Conservation (phyloP, 2,329 filamentous ascomycete genomes). For the Trematosphaeria pertusa region DNA sequence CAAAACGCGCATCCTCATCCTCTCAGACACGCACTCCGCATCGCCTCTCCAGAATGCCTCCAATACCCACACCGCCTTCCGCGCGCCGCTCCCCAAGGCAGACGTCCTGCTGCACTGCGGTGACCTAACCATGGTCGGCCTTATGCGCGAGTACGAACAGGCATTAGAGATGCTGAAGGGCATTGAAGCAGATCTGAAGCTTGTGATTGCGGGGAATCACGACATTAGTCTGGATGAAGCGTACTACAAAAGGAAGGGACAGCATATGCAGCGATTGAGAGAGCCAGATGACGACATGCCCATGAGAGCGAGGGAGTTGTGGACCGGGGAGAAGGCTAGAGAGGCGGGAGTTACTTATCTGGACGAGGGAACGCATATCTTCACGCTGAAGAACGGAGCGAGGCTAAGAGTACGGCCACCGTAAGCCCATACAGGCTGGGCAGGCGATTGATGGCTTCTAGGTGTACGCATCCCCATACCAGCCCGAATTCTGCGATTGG, state of each 20-base stretch:
- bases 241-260: slow-evolving; percentile 50
- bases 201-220: slow-evolving; percentile 70
- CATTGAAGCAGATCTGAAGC: slow-evolving; percentile 63
- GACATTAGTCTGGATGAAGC: slow-evolving; percentile 63
- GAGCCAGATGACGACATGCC: slow-evolving; percentile 26
- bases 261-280: slow-evolving; percentile 32
- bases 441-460: slow-evolving; percentile 6
- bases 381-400: slow-evolving; percentile 58
- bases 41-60: slow-evolving; percentile 15
- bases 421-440: background rate
- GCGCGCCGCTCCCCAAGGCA: slow-evolving; percentile 55
- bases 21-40: slow-evolving; percentile 53
- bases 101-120: slow-evolving; percentile 66
- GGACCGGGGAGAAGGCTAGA: slow-evolving; percentile 53
- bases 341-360: slow-evolving; percentile 60
- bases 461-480: slow-evolving; percentile 62
- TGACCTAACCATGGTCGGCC: slow-evolving; percentile 63
- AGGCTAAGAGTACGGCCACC: slow-evolving; percentile 48
- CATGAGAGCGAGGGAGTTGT: slow-evolving; percentile 52
- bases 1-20: slow-evolving; percentile 52
- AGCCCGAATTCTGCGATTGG: slow-evolving; percentile 63
- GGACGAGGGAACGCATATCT: slow-evolving; percentile 60
- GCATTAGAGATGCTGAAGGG: slow-evolving; percentile 56
- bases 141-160: slow-evolving; percentile 54
- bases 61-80: slow-evolving; percentile 25